phyloP scores from a whole-genome alignment of 306 rosid genomes.

The Castanea sativa region DNA sequence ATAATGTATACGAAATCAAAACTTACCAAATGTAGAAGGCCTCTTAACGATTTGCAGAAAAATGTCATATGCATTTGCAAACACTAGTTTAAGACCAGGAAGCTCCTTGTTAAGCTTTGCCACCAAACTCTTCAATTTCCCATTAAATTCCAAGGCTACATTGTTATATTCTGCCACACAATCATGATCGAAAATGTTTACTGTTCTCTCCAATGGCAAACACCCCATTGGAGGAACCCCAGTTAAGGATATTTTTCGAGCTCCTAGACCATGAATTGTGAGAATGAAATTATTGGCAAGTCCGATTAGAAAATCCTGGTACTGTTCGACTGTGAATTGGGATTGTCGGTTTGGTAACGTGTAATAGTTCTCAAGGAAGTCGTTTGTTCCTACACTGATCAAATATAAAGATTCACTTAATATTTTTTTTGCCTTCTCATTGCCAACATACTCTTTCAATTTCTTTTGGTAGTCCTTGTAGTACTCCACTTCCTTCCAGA shows the following conservation, averaged over 20 bases:
- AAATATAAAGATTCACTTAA: slow-evolving; percentile 50
- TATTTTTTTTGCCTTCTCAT: slow-evolving; percentile 34
- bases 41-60: slow-evolving; percentile 26
- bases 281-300: slow-evolving; percentile 43
- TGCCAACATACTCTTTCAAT: slow-evolving; percentile 35
- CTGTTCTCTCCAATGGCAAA: slow-evolving; percentile 54
- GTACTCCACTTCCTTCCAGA: slow-evolving; percentile 66
- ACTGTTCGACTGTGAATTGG: slow-evolving; percentile 36
- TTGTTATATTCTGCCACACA: slow-evolving; percentile 41
- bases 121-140: slow-evolving; percentile 41
- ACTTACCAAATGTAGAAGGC: slow-evolving; percentile 31
- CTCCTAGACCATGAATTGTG: slow-evolving; percentile 49
- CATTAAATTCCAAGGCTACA: slow-evolving; percentile 53
- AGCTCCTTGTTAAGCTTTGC: slow-evolving; percentile 39
- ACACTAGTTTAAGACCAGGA: slow-evolving; percentile 36
- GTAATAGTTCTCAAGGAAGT: slow-evolving; percentile 61
- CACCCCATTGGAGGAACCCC: slow-evolving; percentile 73
- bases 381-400: slow-evolving; percentile 63
- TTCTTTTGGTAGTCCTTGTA: slow-evolving; percentile 53
- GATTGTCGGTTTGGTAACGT: slow-evolving; percentile 27
- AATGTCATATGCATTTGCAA: slow-evolving; percentile 34
- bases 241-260: slow-evolving; percentile 52
- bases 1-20: background rate
- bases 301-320: slow-evolving; percentile 45
- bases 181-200: slow-evolving; percentile 41